These are phyloP conservation scores for Phytophthora hibernalis DNA, from an alignment of 352 stramenopile genomes.

Conservation along the genomic window DNA sequence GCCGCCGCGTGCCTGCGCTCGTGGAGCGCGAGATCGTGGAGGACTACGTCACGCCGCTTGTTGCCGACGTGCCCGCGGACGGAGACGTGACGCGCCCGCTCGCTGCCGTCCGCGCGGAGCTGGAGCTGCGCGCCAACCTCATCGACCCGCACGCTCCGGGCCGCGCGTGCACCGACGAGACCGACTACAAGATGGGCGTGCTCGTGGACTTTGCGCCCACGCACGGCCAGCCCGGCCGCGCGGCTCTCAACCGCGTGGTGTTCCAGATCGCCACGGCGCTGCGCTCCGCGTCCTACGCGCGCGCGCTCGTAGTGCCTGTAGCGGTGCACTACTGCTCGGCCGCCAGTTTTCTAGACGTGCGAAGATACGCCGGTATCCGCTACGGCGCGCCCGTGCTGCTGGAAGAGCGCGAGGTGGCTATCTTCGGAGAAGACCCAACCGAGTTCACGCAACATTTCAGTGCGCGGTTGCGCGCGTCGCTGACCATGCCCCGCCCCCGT, in stretches of 20 bases:
- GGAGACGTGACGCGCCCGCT: conserved; percentile 35
- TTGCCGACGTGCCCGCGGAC: conserved; percentile 29
- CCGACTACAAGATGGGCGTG: conserved; percentile 69
- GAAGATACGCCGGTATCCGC: conserved; percentile 61
- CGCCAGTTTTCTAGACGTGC: conserved; percentile 51
- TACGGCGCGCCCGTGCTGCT: conserved; percentile 74
- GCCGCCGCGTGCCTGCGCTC: conserved; percentile 49
- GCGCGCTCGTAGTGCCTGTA: conserved; percentile 68
- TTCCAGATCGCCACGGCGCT: conserved; percentile 59
- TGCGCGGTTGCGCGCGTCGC: conserved; percentile 54
- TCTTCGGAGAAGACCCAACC: conserved; percentile 66
- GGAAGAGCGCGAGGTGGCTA: conserved; percentile 59
- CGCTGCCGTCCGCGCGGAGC: conserved; percentile 35
- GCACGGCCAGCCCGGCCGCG: conserved; percentile 41
- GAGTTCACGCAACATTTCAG: conserved; percentile 75
- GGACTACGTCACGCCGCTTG: conserved; percentile 66
- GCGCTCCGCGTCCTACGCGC: conserved; percentile 43
- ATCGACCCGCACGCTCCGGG: conserved; percentile 43
- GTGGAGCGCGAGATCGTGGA: conserved; percentile 64
- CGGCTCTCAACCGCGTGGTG: conserved; percentile 62
- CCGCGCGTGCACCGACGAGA: conserved; percentile 49
- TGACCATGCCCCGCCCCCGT: conserved; percentile 69
- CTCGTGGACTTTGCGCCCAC: conserved; percentile 59
- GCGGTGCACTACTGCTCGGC: conserved; percentile 69
- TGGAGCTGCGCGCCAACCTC: conserved; percentile 55